phyloP scores from a whole-genome alignment of 2,329 filamentous ascomycete genomes.

The Fusarium robinianum region DNA sequence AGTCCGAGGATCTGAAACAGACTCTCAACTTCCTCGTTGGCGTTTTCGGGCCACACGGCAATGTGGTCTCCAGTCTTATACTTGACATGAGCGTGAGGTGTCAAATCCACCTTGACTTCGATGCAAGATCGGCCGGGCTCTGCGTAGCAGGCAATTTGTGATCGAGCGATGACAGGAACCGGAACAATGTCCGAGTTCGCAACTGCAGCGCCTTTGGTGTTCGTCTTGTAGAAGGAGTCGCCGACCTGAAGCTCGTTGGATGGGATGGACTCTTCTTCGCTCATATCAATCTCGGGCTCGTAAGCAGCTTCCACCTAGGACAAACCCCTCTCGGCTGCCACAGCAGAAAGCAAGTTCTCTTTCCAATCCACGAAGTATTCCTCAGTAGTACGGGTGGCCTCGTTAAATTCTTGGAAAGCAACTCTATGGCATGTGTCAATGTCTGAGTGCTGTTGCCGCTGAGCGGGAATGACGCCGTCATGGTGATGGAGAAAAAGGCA shows the following conservation, averaged over 20 bases:
- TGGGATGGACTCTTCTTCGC: background rate
- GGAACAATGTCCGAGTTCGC: slow-evolving; percentile 9
- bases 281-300: slow-evolving; percentile 9
- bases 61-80: slow-evolving; percentile 18
- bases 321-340: slow-evolving; percentile 8
- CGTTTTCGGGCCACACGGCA: slow-evolving; percentile 15
- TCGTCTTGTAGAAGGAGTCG: slow-evolving; percentile 6
- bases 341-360: slow-evolving; percentile 1
- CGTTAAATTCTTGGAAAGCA: slow-evolving; percentile 10
- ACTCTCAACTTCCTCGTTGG: background rate
- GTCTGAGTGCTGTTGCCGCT: background rate
- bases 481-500: background rate
- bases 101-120: slow-evolving; percentile 10
- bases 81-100: slow-evolving; percentile 7
- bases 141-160: slow-evolving; percentile 5
- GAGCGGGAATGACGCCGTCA: slow-evolving; percentile 1
- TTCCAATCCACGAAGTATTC: slow-evolving; percentile 18
- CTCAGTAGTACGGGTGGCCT: slow-evolving; percentile 11
- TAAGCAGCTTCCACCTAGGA: slow-evolving; percentile 5
- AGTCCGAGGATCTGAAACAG: slow-evolving; percentile 1
- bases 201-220: no score
- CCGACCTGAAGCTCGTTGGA: slow-evolving; percentile 1
- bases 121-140: slow-evolving; percentile 10
- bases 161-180: slow-evolving; percentile 1
- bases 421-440: slow-evolving; percentile 3